Evolutionary conservation across 192 early-diverging fungal species (phyloP).

Genomic region (Coemansia sp.): DNA sequence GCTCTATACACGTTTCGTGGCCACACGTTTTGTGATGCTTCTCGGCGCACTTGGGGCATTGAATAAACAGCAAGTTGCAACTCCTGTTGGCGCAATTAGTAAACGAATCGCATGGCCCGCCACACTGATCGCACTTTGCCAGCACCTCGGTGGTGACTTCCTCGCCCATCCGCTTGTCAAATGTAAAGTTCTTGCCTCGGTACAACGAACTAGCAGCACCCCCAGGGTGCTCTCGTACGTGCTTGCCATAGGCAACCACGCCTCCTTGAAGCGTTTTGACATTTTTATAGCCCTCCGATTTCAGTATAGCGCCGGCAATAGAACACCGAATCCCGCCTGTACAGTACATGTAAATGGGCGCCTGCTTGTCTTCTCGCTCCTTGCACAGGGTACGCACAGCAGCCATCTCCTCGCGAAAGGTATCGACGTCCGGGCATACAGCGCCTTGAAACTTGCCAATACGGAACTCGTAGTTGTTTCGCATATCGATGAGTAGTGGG

Average conservation of each 20-base stretch:
- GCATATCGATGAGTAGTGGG: constrained; percentile 74
- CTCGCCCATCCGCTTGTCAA: constrained; percentile 79
- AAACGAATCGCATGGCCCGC: constrained; percentile 63
- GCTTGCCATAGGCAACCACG: constrained; percentile 75
- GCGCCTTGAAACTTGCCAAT: constrained; percentile 76
- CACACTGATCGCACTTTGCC: constrained; percentile 72
- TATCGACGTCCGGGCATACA: constrained; percentile 71
- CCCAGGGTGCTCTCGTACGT: constrained; percentile 49
- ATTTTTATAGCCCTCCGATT: constrained; percentile 64
- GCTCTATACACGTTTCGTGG: constrained; percentile 30
- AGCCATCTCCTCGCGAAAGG: constrained; percentile 71
- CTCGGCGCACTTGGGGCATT: constrained; percentile 63
- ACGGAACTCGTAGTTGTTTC: constrained; percentile 76
- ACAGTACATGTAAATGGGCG: constrained; percentile 83
- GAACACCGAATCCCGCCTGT: constrained; percentile 85
- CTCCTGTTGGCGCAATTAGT: constrained; percentile 74
- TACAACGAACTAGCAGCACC: constrained; percentile 60
- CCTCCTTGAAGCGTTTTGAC: constrained; percentile 77
- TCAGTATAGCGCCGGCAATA: constrained; percentile 77
- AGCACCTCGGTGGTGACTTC: constrained; percentile 65
- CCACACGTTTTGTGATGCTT: constrained; percentile 53
- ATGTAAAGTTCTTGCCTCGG: constrained; percentile 81
- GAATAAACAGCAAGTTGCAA: constrained; percentile 76
- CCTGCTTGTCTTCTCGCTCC: constrained; percentile 51
- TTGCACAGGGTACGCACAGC: constrained; percentile 66